Evolutionary conservation across 768 basidiomycete species (phyloP).

Genomic region (Amanita rubescens): DNA sequence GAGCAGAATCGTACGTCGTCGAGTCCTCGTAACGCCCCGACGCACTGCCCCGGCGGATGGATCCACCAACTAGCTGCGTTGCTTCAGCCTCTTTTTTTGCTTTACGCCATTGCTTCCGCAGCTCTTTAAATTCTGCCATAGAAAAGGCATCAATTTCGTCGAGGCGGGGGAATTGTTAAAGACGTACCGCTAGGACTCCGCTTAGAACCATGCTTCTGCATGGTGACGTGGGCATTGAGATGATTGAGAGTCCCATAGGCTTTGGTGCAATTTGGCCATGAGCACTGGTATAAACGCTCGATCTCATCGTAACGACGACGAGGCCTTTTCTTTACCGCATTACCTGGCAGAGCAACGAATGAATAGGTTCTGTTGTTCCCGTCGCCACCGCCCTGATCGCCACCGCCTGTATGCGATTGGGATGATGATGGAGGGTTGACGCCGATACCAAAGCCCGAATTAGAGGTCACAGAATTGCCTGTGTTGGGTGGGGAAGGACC

Average conservation of each 20-base stretch:
- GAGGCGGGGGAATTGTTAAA: conserved; percentile 2
- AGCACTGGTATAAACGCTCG: conserved; percentile 86
- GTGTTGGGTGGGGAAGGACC: conserved; percentile 59
- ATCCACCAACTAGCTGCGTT: conserved; percentile 14
- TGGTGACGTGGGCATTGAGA: conserved; percentile 95
- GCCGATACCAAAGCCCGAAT: conserved; percentile 20
- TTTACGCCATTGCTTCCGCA: conserved; percentile 94
- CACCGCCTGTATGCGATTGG: conserved; percentile 9
- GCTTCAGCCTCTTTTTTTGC: conserved; percentile 70
- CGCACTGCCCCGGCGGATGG: conserved; percentile 26
- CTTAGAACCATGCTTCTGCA: conserved; percentile 94
- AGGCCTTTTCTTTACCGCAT: conserved; percentile 78
- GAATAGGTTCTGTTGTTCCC: conserved; percentile 61
- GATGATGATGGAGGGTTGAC: conserved; percentile 22
- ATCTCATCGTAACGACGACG: conserved; percentile 90
- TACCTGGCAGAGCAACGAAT: conserved; percentile 76
- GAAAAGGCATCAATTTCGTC: conserved; percentile 13
- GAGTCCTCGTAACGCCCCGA: conserved; percentile 23
- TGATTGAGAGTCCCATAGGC: conserved; percentile 95
- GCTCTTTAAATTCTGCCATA: conserved; percentile 88
- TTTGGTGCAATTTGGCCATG: conserved; percentile 71
- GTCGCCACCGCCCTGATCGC: conserved; percentile 22
- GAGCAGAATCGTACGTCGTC: conserved; percentile 22
- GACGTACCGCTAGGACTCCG: conserved; percentile 80
- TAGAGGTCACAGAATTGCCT: conserved; percentile 50